Evolutionary conservation across 1,284 basidiomycete species (phyloP).

Genomic region (Grifola frondosa): DNA sequence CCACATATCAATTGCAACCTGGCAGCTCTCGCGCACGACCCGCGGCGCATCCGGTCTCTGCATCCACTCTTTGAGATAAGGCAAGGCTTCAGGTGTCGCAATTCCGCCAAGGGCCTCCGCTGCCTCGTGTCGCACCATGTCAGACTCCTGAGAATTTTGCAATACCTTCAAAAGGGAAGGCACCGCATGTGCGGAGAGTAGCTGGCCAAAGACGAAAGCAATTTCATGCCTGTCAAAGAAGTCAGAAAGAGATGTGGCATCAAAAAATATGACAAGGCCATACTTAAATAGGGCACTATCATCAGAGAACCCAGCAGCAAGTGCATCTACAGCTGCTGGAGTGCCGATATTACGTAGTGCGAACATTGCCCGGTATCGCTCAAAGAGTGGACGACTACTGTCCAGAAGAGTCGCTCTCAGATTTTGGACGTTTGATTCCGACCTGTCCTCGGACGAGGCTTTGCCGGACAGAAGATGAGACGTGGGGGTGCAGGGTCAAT

Average conservation of each 20-base stretch:
- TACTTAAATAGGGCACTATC: constrained; percentile 91
- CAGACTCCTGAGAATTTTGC: constrained; percentile 72
- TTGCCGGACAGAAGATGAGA: constrained; percentile 57
- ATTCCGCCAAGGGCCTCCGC: constrained; percentile 98
- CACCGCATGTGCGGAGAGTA: constrained; percentile 87
- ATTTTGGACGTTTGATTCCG: constrained; percentile 48
- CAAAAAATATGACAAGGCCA: constrained; percentile 23
- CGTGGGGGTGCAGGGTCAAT: constrained; percentile 94
- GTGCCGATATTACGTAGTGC: constrained; percentile 90
- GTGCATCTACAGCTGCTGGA: constrained; percentile 80
- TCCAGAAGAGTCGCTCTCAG: constrained; percentile 73
- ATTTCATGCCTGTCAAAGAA: constrained; percentile 79
- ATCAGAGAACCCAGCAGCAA: constrained; percentile 88
- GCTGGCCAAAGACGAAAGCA: constrained; percentile 97
- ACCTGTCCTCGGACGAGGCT: constrained; percentile 47
- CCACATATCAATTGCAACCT: constrained; percentile 97
- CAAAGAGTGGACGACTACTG: constrained; percentile 75
- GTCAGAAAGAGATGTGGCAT: background rate
- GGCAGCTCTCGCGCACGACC: constrained; percentile 95
- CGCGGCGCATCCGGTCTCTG: constrained; percentile 74
- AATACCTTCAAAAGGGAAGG: constrained; percentile 84
- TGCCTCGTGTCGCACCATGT: constrained; percentile 99
- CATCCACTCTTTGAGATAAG: constrained; percentile 87
- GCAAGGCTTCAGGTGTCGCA: constrained; percentile 88
- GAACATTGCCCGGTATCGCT: constrained; percentile 98